Base-by-base conservation (phyloP, 495 filamentous ascomycete species). In the Lophiostoma macrostomum region DNA sequence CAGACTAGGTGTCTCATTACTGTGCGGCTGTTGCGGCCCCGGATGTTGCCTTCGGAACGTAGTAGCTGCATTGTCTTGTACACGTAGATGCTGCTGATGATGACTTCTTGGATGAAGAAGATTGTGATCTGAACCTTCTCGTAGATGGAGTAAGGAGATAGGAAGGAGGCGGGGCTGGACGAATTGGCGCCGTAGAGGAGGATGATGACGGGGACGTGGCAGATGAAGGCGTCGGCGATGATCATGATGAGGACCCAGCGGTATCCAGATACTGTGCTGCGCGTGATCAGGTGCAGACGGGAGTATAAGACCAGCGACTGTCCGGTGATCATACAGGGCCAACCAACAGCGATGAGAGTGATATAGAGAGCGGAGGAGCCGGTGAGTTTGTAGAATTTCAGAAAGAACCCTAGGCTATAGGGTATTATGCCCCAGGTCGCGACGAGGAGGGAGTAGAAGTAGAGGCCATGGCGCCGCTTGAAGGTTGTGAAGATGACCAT, bases 1-100 rank as follows among this genome's bases (percentile, higher is more conserved):
- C 45, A 56, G 7, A 69, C 56, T 7, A 69, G 61, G 47, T 57
- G 41, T 13, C 18, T 50, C 35, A 52, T 51, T 1, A 58, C 49
- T 18, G n/a, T 47, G 22, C 55, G 23, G 1, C 25, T 42, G 8
- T 44, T 47, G 14, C 38, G 43, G 24, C 43, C 56, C 1, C 42
- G 38, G n/a, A 48, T 48, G 25, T 48, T 22, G 38, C 49, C 40
- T 35, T 51, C 49, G 6, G 34, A 47, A 5, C 55, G 38, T 1
- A 56, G 53, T 2, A 56, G 6, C 14, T 20, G 14, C 24, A 46
- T 31, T 11, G 51, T 45, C 14, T 56, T 47, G 36, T 40, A 49
- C 5, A 56, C 38, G 40, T 61, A 61, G 30, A 61, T 28, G 14
- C 51, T 32, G 3, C 45, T 50, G 25, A 61, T 61, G 31, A 48